Base-by-base conservation (phyloP, 208 protist species). In the Wallacemonas sp. region DNA sequence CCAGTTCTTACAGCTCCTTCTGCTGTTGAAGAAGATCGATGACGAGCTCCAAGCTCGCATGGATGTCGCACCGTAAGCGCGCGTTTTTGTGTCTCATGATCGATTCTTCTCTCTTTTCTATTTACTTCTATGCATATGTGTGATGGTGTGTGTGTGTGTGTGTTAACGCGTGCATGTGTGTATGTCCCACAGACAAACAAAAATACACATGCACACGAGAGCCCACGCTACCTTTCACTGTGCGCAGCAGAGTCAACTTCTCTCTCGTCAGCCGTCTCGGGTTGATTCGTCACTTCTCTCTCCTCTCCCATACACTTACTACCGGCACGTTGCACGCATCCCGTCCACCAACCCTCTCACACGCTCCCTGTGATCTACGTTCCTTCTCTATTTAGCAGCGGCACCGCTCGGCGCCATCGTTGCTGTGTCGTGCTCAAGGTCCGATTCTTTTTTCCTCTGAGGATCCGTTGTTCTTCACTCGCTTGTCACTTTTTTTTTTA, bases 1-100 rank as follows among this genome's bases (percentile, higher is more conserved):
- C 15, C 81, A 90, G 71, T 90, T 93, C 63, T 36, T 90, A 26
- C 46, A 65, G 19, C 78, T 83, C 21, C 45, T 90, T 39, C 63
- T 60, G 9, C 42, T 86, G n/a, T 63, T 92, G 39, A 60, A 66
- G 24, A 37, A 66, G 13, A 62, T 73, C 26, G 78, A 83, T 33
- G 37, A 46, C 10, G 50, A 30, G 17, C 39, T 60, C 12, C 21
- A 61, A 34, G 32, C 24, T 17, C 39, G 19, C 17, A 61, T 46
- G 12, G 33, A 38, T 17, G 34, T 46, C 27, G 34, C 42, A 9
- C 3, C 36, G 37, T 55, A 26, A 67, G 33, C 12, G 17, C 37
- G 10, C 29, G 33, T 8, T 70, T 63, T 63, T 70, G 15, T 37
- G 42, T 65, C 8, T 71, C 33, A 53, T 36, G 21, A 52, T 52